Conservation (phyloP, 2,329 filamentous ascomycete genomes). For the Xylaria multiplex region DNA sequence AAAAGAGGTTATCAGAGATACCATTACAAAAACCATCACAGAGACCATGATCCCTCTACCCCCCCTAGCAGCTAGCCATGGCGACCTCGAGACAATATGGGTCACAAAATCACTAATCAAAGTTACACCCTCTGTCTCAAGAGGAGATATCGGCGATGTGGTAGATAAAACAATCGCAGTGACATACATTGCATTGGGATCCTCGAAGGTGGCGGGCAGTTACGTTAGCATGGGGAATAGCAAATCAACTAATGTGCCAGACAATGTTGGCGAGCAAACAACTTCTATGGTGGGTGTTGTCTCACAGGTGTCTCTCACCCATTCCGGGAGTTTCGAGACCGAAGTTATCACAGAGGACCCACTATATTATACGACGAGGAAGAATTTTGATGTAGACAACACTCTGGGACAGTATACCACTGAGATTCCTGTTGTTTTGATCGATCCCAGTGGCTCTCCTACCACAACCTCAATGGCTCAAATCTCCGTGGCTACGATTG, state of each 20-base stretch:
- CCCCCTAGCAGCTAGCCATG: not conserved
- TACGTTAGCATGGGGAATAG: no score
- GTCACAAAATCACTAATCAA: not conserved
- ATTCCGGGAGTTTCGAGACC: not conserved
- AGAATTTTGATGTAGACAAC: not conserved
- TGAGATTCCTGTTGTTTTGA: not conserved
- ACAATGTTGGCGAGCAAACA: no score
- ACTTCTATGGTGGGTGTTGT: no score
- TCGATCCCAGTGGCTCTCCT: not conserved
- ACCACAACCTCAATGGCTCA: not conserved
- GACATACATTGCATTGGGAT: no score
- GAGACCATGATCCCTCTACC: not conserved
- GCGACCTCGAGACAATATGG: not conserved
- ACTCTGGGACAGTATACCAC: not conserved
- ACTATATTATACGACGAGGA: not conserved
- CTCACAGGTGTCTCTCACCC: no score
- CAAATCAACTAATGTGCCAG: no score
- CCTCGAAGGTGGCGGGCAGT: no score
- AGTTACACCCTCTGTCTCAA: no score
- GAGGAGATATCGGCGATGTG: no score
- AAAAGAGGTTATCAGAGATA: not conserved
- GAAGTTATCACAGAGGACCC: not conserved
- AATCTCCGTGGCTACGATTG: not conserved
- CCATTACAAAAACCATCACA: not conserved
- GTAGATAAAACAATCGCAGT: no score